Percentiles rank a stretch among this genome's conserved stretches.
Evolutionary conservation across 2,329 filamentous ascomycete genomes (phyloP).

Genomic region (Aspergillus sp.): DNA sequence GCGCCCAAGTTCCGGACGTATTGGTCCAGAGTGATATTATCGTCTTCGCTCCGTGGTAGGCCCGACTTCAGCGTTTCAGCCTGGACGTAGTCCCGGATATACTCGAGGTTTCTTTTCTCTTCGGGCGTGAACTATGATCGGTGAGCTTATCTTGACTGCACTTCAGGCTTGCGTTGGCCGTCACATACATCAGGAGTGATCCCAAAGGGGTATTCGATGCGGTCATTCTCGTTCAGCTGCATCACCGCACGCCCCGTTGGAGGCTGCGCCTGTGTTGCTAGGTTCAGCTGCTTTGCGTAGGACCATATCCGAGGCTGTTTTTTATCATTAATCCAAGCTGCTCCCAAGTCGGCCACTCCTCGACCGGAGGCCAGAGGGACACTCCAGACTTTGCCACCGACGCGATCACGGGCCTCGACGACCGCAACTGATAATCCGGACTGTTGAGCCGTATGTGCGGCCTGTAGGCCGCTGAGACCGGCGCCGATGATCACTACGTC

Average conservation of each 20-base stretch:
- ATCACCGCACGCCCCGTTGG: conserved; percentile 32
- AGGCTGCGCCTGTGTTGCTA: conserved; percentile 32
- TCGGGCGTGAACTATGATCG: conserved; percentile 25
- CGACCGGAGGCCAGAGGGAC: conserved; percentile 17
- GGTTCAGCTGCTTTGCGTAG: conserved; percentile 26
- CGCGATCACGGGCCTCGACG: conserved; percentile 42
- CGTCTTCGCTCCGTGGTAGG: conserved; percentile 25
- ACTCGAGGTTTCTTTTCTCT: conserved; percentile 36
- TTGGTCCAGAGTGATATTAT: conserved; percentile 35
- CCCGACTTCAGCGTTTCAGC: conserved; percentile 28
- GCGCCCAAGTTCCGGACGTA: conserved; percentile 37
- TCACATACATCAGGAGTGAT: conserved; percentile 27
- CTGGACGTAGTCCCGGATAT: conserved; percentile 38
- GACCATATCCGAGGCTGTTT: conserved; percentile 31
- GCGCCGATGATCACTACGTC: conserved; percentile 39
- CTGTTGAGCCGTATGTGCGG: conserved; percentile 30
- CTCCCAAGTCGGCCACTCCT: conserved; percentile 31
- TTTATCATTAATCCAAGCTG: conserved; percentile 37
- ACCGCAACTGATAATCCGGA: conserved; percentile 33
- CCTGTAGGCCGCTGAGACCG: conserved; percentile 38
- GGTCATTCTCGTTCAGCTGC: conserved; percentile 15
- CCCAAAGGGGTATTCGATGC: conserved; percentile 32
- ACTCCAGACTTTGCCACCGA: conserved; percentile 42
- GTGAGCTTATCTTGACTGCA: background rate
- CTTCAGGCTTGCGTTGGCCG: background rate